Evolutionary conservation across 2,329 filamentous ascomycete species (phyloP).

Genomic region (Verticillium tricorpus): DNA sequence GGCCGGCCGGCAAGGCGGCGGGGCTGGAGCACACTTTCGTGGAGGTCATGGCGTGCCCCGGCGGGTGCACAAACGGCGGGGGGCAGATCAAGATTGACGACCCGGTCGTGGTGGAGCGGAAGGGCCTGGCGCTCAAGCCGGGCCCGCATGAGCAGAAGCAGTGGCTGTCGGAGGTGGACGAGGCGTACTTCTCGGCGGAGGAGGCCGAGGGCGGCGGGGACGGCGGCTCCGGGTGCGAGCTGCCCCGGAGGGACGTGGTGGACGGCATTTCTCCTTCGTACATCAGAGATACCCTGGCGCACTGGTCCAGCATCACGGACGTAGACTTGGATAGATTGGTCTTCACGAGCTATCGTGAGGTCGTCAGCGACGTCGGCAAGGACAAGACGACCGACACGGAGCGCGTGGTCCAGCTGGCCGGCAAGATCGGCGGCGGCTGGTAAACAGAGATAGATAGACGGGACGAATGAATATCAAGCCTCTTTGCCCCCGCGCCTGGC

Average conservation of each 20-base stretch:
- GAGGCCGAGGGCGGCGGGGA: conserved; percentile 37
- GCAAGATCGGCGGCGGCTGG: conserved; percentile 92
- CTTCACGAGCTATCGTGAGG: conserved; percentile 84
- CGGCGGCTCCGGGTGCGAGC: conserved; percentile 16
- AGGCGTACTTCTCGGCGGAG: conserved; percentile 81
- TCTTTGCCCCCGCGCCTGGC: conserved; percentile 55
- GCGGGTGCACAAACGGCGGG: conserved; percentile 97
- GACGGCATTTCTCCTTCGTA: conserved; percentile 62
- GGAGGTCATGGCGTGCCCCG: conserved; percentile 98
- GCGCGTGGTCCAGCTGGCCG: conserved; percentile 80
- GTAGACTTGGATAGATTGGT: conserved; percentile 68
- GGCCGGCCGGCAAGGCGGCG: conserved; percentile 42
- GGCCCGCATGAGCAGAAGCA: conserved; percentile 78
- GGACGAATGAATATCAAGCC: conserved; percentile 28
- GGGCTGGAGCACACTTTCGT: conserved; percentile 79
- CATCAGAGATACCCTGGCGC: conserved; percentile 63
- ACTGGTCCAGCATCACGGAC: conserved; percentile 72
- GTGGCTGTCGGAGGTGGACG: conserved; percentile 78
- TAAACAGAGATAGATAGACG: conserved; percentile 36
- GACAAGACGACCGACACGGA: conserved; percentile 65
- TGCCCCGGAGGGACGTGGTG: conserved; percentile 37
- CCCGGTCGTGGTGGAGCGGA: conserved; percentile 52
- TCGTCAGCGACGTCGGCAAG: conserved; percentile 93
- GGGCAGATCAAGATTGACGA: conserved; percentile 93
- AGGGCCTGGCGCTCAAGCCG: conserved; percentile 47